Conservation (phyloP, 2,329 filamentous ascomycete genomes). For the Akanthomyces uredinophilus region DNA sequence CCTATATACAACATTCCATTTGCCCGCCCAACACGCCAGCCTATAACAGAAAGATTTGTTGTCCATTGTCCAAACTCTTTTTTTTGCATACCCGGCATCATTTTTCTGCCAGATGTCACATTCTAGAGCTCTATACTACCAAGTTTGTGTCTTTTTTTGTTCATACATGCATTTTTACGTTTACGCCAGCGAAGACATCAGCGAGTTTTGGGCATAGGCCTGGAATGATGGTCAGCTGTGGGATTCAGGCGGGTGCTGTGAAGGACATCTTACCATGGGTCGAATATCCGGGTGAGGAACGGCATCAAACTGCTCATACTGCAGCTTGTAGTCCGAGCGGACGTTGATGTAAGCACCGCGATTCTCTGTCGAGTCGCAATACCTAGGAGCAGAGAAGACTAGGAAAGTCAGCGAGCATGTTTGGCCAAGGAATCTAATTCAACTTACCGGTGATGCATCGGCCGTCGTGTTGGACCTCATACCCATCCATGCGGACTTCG, state of each 20-base stretch:
- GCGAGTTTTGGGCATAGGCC: conserved; percentile 80
- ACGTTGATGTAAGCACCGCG: conserved; percentile 99
- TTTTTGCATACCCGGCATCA: background rate
- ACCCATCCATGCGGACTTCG: conserved; percentile 98
- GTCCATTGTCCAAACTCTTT: conserved; percentile 1
- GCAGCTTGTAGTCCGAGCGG: conserved; percentile 81
- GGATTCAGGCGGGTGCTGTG: background rate
- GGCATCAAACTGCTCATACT: conserved; percentile 91
- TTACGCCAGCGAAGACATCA: conserved; percentile 72
- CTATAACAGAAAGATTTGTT: background rate
- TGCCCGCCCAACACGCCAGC: background rate
- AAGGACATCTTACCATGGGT: conserved; percentile 63
- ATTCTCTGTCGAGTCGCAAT: conserved; percentile 97
- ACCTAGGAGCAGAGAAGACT: conserved; percentile 95
- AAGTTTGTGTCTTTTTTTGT: conserved; percentile 10
- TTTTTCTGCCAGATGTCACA: background rate
- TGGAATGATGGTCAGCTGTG: conserved; percentile 32
- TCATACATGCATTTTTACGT: conserved; percentile 12
- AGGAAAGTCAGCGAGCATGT: conserved; percentile 22
- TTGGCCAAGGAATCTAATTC: background rate
- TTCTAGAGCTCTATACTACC: background rate
- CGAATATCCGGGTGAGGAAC: conserved; percentile 94
- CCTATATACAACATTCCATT: conserved; percentile 6
- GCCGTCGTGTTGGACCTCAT: conserved; percentile 94
- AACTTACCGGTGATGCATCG: conserved; percentile 81